Percentiles rank a stretch among this genome's conserved stretches.
Evolutionary conservation across 2,329 filamentous ascomycete genomes (phyloP).

Genomic region (Talaromyces verruculosus): DNA sequence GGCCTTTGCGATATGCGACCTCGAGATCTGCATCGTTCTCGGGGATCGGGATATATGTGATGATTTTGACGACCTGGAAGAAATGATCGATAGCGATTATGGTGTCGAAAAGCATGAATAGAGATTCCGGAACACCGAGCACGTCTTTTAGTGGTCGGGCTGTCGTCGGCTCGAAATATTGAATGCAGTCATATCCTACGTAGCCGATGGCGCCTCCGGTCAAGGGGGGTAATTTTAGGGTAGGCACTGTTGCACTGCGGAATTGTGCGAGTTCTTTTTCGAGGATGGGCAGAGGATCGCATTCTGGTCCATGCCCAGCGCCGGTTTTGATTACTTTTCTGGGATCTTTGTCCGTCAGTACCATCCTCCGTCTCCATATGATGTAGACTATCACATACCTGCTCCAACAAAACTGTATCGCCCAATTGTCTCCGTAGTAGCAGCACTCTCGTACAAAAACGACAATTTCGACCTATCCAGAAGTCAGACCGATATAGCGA

Average conservation of each 20-base stretch:
- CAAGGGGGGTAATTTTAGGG: constrained; percentile 77
- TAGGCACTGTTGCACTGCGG: constrained; percentile 79
- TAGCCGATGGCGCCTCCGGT: constrained; percentile 94
- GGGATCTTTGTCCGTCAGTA: constrained; percentile 48
- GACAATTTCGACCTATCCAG: constrained; percentile 66
- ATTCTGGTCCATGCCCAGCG: constrained; percentile 77
- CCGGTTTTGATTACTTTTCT: constrained; percentile 83
- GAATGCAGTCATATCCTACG: constrained; percentile 94
- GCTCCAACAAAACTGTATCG: constrained; percentile 94
- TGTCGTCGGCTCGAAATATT: constrained; percentile 98
- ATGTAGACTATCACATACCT: constrained; percentile 44
- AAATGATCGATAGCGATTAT: constrained; percentile 94
- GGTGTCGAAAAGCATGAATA: constrained; percentile 97
- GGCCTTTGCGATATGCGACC: constrained; percentile 68
- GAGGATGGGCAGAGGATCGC: constrained; percentile 80
- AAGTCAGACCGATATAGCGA: not conserved
- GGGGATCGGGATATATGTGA: constrained; percentile 81
- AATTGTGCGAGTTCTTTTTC: constrained; percentile 76
- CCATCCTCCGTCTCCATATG: not conserved
- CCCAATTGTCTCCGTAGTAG: constrained; percentile 85
- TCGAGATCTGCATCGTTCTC: constrained; percentile 58
- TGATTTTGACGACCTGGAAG: constrained; percentile 86
- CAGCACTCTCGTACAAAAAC: constrained; percentile 94
- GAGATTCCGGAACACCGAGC: constrained; percentile 82
- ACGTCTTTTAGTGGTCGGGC: constrained; percentile 83